Percentiles rank a stretch among this genome's conserved stretches.
phyloP scores from a whole-genome alignment of 2,329 filamentous ascomycete genomes.

The Aschersonia sp. region DNA sequence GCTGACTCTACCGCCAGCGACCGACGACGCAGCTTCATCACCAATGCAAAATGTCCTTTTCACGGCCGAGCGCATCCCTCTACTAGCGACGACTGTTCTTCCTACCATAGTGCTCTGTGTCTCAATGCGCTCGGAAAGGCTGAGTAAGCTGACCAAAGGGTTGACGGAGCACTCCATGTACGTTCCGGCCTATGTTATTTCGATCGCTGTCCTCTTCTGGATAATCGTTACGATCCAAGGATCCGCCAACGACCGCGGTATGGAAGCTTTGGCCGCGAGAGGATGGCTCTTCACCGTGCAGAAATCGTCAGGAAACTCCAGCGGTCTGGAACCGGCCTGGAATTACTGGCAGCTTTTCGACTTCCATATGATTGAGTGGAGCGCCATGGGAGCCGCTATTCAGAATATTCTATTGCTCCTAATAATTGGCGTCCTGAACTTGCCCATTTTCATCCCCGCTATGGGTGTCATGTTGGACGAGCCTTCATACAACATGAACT shows the following conservation, averaged over 20 bases:
- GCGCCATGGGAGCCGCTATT: background rate
- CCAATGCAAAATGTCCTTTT: background rate
- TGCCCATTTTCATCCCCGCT: background rate
- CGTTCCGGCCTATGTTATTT: background rate
- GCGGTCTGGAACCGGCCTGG: background rate
- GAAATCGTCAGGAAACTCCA: background rate
- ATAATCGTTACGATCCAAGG: background rate
- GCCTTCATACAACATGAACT: background rate
- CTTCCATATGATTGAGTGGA: background rate
- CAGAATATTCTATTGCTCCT: background rate
- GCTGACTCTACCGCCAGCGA: background rate
- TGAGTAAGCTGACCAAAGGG: background rate
- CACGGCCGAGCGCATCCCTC: background rate
- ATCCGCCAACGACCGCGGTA: background rate
- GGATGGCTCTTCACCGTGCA: background rate
- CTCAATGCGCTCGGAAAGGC: background rate
- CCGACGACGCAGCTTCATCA: background rate
- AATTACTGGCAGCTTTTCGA: background rate
- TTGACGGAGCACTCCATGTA: background rate
- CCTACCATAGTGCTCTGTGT: background rate
- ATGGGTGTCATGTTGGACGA: conserved; percentile 1
- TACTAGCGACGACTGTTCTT: background rate
- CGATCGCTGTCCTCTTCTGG: background rate
- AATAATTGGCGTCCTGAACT: background rate
- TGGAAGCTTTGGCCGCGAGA: background rate